These are phyloP conservation scores for Termitomyces sp. DNA, from an alignment of 768 basidiomycete genomes.

Conservation along the genomic window DNA sequence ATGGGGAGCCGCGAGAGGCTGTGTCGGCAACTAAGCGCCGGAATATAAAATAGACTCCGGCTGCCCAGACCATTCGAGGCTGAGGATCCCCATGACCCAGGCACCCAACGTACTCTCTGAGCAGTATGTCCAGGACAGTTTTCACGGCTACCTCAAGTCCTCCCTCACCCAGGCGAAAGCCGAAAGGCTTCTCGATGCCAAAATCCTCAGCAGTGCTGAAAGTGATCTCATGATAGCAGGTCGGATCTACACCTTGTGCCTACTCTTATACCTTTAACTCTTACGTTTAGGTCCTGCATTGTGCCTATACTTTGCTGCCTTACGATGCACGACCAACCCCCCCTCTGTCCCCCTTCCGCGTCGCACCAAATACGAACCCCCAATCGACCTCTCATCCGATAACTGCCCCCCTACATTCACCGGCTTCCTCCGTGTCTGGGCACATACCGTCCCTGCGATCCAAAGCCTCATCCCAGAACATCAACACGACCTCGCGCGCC, in stretches of 20 bases:
- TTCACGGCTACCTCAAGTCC: slow-evolving; percentile 79
- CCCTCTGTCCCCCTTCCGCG: slow-evolving; percentile 81
- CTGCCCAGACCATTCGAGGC: too few relatives aligned
- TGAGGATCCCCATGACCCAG: too few relatives aligned
- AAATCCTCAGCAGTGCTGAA: slow-evolving; percentile 74
- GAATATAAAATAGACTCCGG: too few relatives aligned
- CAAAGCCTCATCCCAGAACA: slow-evolving; percentile 58
- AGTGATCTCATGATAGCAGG: slow-evolving; percentile 86
- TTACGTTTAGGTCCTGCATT: slow-evolving; percentile 64
- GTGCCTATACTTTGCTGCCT: slow-evolving; percentile 81
- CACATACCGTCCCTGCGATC: slow-evolving; percentile 58
- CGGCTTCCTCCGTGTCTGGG: slow-evolving; percentile 73
- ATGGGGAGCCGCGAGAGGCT: too few relatives aligned
- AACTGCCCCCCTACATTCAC: slow-evolving; percentile 73
- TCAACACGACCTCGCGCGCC: slow-evolving; percentile 80
- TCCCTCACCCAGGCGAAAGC: slow-evolving; percentile 76
- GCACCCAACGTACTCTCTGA: slow-evolving; percentile 51
- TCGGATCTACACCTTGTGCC: slow-evolving; percentile 22
- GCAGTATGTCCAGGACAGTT: slow-evolving; percentile 67
- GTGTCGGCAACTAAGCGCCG: too few relatives aligned
- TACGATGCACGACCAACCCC: slow-evolving; percentile 70
- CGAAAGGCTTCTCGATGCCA: slow-evolving; percentile 69
- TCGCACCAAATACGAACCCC: slow-evolving; percentile 38
- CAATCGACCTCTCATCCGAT: slow-evolving; percentile 54
- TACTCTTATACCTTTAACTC: background rate